These are phyloP conservation scores for Candida glaebosa DNA, from an alignment of 805 yeast species.

Conservation along the genomic window DNA sequence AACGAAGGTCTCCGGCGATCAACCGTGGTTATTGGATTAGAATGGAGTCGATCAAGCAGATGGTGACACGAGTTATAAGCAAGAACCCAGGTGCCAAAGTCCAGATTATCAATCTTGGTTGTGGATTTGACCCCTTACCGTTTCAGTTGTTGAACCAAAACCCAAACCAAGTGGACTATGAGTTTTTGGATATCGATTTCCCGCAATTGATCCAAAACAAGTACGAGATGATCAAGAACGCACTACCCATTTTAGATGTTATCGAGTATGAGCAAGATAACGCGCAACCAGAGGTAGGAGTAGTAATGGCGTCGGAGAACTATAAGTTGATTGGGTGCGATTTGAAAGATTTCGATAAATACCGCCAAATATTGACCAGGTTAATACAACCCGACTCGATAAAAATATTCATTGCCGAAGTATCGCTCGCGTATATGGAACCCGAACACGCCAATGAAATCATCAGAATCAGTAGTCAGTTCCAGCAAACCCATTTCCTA, in stretches of 20 bases:
- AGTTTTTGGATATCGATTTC: conserved; percentile 71
- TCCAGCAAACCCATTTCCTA: conserved; percentile 55
- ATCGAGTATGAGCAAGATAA: conserved; percentile 31
- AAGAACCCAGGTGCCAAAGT: conserved; percentile 16
- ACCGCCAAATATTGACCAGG: conserved; percentile 23
- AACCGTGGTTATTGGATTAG: conserved; percentile 83
- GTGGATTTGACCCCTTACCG: conserved; percentile 59
- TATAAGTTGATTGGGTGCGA: conserved; percentile 69
- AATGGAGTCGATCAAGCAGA: conserved; percentile 61
- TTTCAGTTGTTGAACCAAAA: conserved; percentile 27
- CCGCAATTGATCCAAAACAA: conserved; percentile 63
- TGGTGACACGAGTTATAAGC: conserved; percentile 45
- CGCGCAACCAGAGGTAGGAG: conserved; percentile 14
- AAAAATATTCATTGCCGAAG: conserved; percentile 73
- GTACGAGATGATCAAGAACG: conserved; percentile 45
- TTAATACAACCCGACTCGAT: conserved; percentile 27
- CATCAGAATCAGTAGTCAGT: conserved; percentile 44
- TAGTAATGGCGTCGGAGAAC: conserved; percentile 31
- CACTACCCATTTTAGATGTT: conserved; percentile 44
- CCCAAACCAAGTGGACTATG: conserved; percentile 33
- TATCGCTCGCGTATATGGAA: conserved; percentile 76
- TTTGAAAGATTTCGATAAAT: conserved; percentile 45
- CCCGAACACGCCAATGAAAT: conserved; percentile 63
- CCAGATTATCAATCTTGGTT: conserved; percentile 65
- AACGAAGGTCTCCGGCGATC: conserved; percentile 73